Base-by-base conservation (phyloP, 176 grass and related monocot genomes). In the Oropetium thomaeum region DNA sequence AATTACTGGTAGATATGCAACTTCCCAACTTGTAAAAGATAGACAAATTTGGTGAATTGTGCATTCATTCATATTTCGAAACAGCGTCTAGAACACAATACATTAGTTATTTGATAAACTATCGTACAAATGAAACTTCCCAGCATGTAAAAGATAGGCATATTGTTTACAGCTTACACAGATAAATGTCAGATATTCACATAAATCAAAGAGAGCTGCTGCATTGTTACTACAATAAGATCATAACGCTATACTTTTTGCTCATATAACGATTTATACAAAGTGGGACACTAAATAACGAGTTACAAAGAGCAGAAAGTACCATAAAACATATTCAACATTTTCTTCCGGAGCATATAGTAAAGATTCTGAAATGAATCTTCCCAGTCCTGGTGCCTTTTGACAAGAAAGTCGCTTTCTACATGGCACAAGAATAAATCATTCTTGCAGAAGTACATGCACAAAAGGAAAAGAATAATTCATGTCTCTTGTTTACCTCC, bases 291-390 rank as follows among this genome's bases (percentile, higher is more conserved):
- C 35, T 31, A 78, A 80, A 37, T 17, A 20, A 40, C 65, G 34
- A 35, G 34, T 13, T 73, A 1, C 57, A 13, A 62, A 35, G 41
- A 65, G 52, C 26, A 66, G 55, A 79, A 71, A 14, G 43, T 92
- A 99, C 96, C 96, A 99, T 99, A 99, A 79, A 99, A 99, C 10
- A 99, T 86, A 74, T 81, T 86, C 49, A 86, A 74, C 55, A 79
- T 69, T 64, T 92, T 92, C 69, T 90, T 99, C 86, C 96, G 86
- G 34, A 99, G 79, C 96, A 88, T 95, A 55, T 81, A 86, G 47
- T 99, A 99, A 63, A 99, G 87, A 86, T 84, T 89, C 38, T 84
- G 76, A 79, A 99, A 92, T 1, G 96, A 99, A 80, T 92, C 81
- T 65, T 92, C 91, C 96, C 96, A 95, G 31, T 92, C 89, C 42